Evolutionary conservation across 805 yeast genomes (phyloP).

Genomic region (Myxozyma udenii): DNA sequence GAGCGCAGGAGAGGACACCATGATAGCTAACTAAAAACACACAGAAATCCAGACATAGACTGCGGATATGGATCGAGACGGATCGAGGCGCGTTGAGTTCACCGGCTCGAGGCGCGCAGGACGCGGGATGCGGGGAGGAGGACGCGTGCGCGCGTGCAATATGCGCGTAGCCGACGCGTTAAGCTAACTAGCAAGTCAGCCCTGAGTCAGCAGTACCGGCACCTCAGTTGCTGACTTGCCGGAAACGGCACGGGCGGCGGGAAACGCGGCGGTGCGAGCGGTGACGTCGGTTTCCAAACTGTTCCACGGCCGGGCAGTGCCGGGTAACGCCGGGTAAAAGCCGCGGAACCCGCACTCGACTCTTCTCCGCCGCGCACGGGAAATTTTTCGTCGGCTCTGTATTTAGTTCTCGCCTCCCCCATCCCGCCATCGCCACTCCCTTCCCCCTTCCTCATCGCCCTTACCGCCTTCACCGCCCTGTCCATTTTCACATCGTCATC

Average conservation of each 20-base stretch:
- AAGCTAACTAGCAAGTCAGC: too few relatives aligned
- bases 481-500: not conserved
- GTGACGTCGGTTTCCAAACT: constrained; percentile 23
- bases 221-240: too few relatives aligned
- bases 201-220: too few relatives aligned
- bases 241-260: too few relatives aligned
- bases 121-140: not conserved
- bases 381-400: not conserved
- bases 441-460: not conserved
- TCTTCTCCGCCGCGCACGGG: not conserved
- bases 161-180: too few relatives aligned
- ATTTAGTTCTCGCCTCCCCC: not conserved
- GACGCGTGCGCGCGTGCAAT: too few relatives aligned
- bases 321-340: not conserved
- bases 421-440: not conserved
- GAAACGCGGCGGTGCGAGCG: too few relatives aligned
- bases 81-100: not conserved
- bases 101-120: not conserved
- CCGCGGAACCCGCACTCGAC: not conserved
- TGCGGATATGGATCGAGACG: not conserved
- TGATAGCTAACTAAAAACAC: too few relatives aligned
- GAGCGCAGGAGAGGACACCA: constrained; percentile 9
- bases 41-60: too few relatives aligned
- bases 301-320: constrained; percentile 27
- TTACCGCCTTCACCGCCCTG: not conserved